Evolutionary conservation across 768 basidiomycete genomes (phyloP).

Genomic region (Leccinum imitatum): DNA sequence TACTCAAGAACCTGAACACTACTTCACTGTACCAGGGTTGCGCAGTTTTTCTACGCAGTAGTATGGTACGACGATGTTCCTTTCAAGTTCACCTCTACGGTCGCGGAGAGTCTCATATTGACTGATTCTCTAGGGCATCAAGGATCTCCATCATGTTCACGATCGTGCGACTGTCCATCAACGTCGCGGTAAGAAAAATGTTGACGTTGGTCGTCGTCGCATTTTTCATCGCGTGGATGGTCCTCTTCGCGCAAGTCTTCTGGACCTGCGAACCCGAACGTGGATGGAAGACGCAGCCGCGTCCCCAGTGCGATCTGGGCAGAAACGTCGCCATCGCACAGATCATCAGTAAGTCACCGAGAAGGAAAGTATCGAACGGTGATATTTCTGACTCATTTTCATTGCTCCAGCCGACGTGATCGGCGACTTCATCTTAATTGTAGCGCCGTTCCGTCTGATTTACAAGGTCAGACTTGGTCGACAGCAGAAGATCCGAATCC

Average conservation of each 20-base stretch:
- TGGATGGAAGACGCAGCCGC: constrained; percentile 2
- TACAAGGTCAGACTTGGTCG: constrained; percentile 1
- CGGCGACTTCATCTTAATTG: constrained; percentile 1
- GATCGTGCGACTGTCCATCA: neutral
- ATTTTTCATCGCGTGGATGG: neutral
- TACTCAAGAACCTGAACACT: neutral
- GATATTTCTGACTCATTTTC: neutral
- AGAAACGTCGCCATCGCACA: neutral
- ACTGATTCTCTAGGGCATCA: neutral
- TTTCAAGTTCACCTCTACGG: neutral
- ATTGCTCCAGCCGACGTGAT: constrained; percentile 5
- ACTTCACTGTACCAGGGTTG: neutral
- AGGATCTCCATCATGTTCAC: constrained; percentile 7
- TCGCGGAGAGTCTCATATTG: neutral
- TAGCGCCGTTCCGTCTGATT: constrained; percentile 1
- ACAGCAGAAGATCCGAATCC: constrained; percentile 4
- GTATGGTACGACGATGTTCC: constrained; percentile 1
- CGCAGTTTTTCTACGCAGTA: constrained; percentile 7
- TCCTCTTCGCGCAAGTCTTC: constrained; percentile 5
- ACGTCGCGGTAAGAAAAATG: neutral
- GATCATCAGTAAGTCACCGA: neutral
- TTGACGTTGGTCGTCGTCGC: neutral
- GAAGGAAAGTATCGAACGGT: neutral
- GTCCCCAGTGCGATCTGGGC: neutral
- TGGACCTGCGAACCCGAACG: constrained; percentile 7